Base-by-base conservation (phyloP, 202 grass and related monocot species). In the Musa balbisiana region DNA sequence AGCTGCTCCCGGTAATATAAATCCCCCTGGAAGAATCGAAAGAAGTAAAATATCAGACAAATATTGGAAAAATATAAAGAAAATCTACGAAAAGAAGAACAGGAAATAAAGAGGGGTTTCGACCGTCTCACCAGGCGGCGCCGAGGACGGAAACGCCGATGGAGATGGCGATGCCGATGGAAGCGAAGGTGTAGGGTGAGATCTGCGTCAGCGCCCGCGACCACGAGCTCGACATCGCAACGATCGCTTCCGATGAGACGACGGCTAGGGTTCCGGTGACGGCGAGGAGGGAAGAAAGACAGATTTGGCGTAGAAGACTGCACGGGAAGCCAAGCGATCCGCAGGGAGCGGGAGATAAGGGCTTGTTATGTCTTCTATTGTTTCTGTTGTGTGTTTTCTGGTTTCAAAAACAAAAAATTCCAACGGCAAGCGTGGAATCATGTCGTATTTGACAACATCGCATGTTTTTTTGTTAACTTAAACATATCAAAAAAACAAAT, bases 61-160 rank as follows among this genome's bases (percentile, higher is more conserved):
- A 67, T 19, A 24, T 17, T 3, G 53, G 69, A 52, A 22, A n/a
- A n/a, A 6, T 43, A 17, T 26, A 19, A 59, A 68, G 43, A 73
- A 68, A 81, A 85, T 87, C 78, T 43, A 9, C 67, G 50, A 75
- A 8, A 17, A 49, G 49, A 9, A 49, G 19, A 49, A 11, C 13
- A 9, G 10, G 19, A 49, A 68, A 3, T 16, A 65, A 2, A 67
- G 23, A 23, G 10, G 29, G 53, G 17, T 1, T 4, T 4, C 10
- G 62, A 22, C 29, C 9, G 2, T 2, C 29, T 3, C 77, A 98
- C 95, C 95, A 94, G 65, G 94, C 94, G 2, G 91, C 94, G 43
- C 91, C 91, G 79, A 98, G 94, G 58, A 98, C 91, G 55, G 94
- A 98, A 67, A 98, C 87, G 81, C 94, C 90, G 80, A 98, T 98